Percentiles rank a stretch among this genome's conserved stretches.
Conservation (phyloP, 345 rosid species). For the Hibiscus syriacus region DNA sequence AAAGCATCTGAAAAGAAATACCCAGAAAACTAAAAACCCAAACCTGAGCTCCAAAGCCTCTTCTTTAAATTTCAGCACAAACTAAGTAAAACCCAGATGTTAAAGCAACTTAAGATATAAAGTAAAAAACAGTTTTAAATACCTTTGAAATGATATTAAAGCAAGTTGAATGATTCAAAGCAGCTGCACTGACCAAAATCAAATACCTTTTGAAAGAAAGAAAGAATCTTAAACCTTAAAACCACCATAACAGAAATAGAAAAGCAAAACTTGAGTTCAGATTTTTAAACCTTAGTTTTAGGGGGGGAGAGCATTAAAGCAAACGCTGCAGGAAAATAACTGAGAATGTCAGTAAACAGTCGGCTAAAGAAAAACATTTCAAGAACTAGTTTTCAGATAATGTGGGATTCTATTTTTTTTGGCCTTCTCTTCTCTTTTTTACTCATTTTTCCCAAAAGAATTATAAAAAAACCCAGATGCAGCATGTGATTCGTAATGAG, state of each 20-base stretch:
- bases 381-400: constrained; percentile 7
- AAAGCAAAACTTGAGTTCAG: constrained; percentile 20
- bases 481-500: constrained; percentile 15
- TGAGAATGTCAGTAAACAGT: constrained; percentile 27
- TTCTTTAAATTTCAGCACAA: not conserved
- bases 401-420: constrained; percentile 28
- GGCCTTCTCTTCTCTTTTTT: constrained; percentile 6
- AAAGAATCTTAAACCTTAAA: constrained; percentile 17
- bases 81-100: not conserved
- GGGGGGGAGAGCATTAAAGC: not conserved
- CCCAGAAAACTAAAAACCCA: constrained; percentile 2
- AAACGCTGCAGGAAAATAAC: constrained; percentile 16
- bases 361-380: not conserved
- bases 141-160: no score
- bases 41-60: not conserved
- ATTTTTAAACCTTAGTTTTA: constrained; percentile 9
- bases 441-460: not conserved
- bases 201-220: constrained; percentile 34
- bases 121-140: not conserved
- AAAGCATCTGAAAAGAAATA: constrained; percentile 15
- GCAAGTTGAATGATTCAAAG: constrained; percentile 1
- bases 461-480: not conserved
- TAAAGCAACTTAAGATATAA: not conserved
- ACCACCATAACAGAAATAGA: constrained; percentile 13
- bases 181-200: constrained; percentile 10